Evolutionary conservation across 192 early-diverging fungal genomes (phyloP).

Genomic region (Coemansia sp.): DNA sequence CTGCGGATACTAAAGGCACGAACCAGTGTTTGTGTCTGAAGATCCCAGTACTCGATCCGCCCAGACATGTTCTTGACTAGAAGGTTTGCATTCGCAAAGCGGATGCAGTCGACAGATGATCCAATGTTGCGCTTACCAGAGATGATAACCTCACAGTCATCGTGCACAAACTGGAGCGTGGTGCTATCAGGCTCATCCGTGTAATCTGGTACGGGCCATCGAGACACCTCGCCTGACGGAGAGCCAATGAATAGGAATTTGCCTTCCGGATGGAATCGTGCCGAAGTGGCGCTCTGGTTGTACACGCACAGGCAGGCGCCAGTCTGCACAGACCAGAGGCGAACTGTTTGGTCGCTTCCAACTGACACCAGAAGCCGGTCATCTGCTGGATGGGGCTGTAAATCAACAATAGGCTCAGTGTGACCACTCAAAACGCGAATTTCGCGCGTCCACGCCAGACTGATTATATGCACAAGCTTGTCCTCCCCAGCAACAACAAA

Average conservation of each 20-base stretch:
- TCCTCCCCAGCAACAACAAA: constrained; percentile 69
- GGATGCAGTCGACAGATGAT: constrained; percentile 65
- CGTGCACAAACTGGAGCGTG: constrained; percentile 7
- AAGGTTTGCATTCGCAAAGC: constrained; percentile 65
- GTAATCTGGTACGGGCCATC: constrained; percentile 57
- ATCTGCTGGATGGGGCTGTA: constrained; percentile 71
- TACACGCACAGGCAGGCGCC: constrained; percentile 64
- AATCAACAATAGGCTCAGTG: constrained; percentile 58
- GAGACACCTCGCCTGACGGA: constrained; percentile 52
- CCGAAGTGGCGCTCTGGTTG: constrained; percentile 59
- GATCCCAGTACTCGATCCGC: constrained; percentile 75
- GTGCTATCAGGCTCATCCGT: constrained; percentile 18
- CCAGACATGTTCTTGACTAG: constrained; percentile 75
- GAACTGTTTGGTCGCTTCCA: constrained; percentile 69
- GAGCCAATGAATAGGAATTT: constrained; percentile 57
- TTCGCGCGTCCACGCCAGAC: constrained; percentile 71
- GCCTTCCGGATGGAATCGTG: constrained; percentile 70
- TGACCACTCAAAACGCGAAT: constrained; percentile 63
- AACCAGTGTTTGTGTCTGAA: constrained; percentile 50
- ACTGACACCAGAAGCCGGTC: constrained; percentile 68
- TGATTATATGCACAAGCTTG: constrained; percentile 66
- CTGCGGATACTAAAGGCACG: constrained; percentile 50
- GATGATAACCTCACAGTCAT: constrained; percentile 28
- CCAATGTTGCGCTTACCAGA: constrained; percentile 27
- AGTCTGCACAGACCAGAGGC: constrained; percentile 74